Evolutionary conservation across 106 monocot genomes (phyloP), one percentile per base, ranked within the genome.

Genomic region (Iris macrosiphon): DNA sequence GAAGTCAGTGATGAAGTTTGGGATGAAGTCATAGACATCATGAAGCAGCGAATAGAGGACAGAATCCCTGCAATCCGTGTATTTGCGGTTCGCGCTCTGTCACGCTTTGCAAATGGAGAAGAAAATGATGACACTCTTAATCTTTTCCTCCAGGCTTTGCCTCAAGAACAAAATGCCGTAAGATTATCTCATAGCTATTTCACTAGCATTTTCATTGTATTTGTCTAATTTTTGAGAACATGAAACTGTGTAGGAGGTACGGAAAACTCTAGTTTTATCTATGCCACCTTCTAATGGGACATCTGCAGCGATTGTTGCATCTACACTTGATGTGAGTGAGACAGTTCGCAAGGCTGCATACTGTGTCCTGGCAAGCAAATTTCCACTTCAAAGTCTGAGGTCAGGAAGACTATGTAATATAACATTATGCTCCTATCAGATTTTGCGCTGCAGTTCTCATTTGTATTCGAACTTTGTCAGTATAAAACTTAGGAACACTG

Each of bases 341-440:
- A 77, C 72, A 11, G 98, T 91, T 28, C 77, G 98, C 15, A 87
- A 60, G 60, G 83, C 83, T 55, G 77, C 91, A 37, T 91, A 98
- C 42, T 67, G 41, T 41, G 83, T 76, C 21, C 56, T 98, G 57
- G 71, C 87, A 47, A 65, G 46, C 45, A 98, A 91, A 81, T 83
- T 91, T 58, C 98, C 91, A 5, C 87, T 98, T 39, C 90, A 91
- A 66, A 90, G 82, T 59, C 91, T 98, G n/a, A 96, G 96, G 96
- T n/a, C n/a, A n/a, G n/a, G n/a, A n/a, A n/a, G n/a, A n/a, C n/a
- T n/a, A n/a, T n/a, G n/a, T 96, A 63, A n/a, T n/a, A n/a, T n/a
- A n/a, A n/a, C n/a, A n/a, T n/a, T n/a, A n/a, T n/a, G n/a, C n/a
- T n/a, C n/a, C n/a, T n/a, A n/a, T n/a, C n/a, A n/a, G n/a, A n/a